Base-by-base conservation (phyloP, 345 rosid species). In the Chamaenerion angustifolium region DNA sequence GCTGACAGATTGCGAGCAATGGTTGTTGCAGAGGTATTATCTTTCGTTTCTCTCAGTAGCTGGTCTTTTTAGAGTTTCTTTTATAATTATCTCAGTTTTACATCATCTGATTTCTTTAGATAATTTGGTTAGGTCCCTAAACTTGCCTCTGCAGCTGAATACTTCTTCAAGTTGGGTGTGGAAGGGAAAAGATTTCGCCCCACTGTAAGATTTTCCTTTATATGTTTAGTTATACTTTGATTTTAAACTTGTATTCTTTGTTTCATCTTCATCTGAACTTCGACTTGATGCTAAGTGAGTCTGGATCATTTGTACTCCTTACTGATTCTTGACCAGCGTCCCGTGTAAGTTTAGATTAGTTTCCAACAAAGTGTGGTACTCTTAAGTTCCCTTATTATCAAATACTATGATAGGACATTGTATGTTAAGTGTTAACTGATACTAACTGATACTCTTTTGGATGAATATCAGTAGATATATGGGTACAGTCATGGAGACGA, bases 161-260 rank as follows among this genome's bases (percentile, higher is more conserved):
- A 82, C 68, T 78, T 92, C 76, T 92, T 87, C 72, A 84, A 77
- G 74, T 47, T 74, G 72, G 95, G 95, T 21, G 95, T 78, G 42
- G 93, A 92, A 70, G 89, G 96, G 56, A 92, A 92, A 71, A 83
- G 87, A 64, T 87, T 92, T 52, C 95, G 95, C 50, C 96, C 98
- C 25, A 84, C 98, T 63, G 96, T 92, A 79, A 54, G 53, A 23
- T 45, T 6, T 21, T 31, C 17, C 48, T 42, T 53, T 16, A 16
- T 49, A 37, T 31, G 13, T 37, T 18, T 40, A 17, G 18, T 19
- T 56, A 41, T 47, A 51, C 42, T 45, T 23, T 31, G 23, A 25
- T 19, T 56, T 18, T 45, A 8, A 31, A 51, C 16, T 11, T 15
- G 16, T 42, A 12, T 8, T 51, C 17, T 51, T 13, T 25, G 4